Percentiles rank a stretch among this genome's conserved stretches.
Evolutionary conservation across 495 filamentous ascomycete genomes (phyloP).

Genomic region (Penicillium waksmanii): DNA sequence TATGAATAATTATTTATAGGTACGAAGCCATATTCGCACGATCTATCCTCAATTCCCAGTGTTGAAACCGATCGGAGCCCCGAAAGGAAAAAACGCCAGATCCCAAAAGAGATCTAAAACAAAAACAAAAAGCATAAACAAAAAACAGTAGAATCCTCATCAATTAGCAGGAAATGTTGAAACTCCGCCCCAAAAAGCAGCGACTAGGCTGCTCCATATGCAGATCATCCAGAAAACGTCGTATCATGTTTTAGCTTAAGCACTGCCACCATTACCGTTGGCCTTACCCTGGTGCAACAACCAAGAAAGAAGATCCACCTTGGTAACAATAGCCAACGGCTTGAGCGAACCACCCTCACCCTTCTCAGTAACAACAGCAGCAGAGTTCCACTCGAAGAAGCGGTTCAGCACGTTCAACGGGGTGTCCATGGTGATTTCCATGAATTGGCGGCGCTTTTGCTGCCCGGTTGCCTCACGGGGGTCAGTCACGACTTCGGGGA

Average conservation of each 20-base stretch:
- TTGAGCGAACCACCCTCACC: slow-evolving; percentile 63
- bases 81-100: slow-evolving; percentile 21
- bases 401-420: slow-evolving; percentile 78
- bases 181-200: slow-evolving; percentile 21
- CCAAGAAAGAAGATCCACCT: slow-evolving; percentile 94
- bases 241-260: slow-evolving; percentile 12
- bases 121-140: background rate
- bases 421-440: slow-evolving; percentile 92
- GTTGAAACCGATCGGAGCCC: slow-evolving; percentile 24
- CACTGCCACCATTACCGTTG: slow-evolving; percentile 11
- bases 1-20: slow-evolving; percentile 11
- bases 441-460: slow-evolving; percentile 68
- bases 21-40: slow-evolving; percentile 4
- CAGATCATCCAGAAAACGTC: slow-evolving; percentile 11
- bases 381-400: slow-evolving; percentile 98
- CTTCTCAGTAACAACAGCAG: slow-evolving; percentile 86
- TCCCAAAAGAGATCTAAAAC: slow-evolving; percentile 7
- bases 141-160: background rate
- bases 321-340: slow-evolving; percentile 90
- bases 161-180: slow-evolving; percentile 28
- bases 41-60: slow-evolving; percentile 19
- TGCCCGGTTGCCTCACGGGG: slow-evolving; percentile 53
- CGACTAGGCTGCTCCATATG: slow-evolving; percentile 10
- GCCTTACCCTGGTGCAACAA: slow-evolving; percentile 70
- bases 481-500: slow-evolving; percentile 87